Evolutionary conservation across 139 green algal species (phyloP), one percentile per base, ranked within the genome.

Genomic region (Ulvella scutata): DNA sequence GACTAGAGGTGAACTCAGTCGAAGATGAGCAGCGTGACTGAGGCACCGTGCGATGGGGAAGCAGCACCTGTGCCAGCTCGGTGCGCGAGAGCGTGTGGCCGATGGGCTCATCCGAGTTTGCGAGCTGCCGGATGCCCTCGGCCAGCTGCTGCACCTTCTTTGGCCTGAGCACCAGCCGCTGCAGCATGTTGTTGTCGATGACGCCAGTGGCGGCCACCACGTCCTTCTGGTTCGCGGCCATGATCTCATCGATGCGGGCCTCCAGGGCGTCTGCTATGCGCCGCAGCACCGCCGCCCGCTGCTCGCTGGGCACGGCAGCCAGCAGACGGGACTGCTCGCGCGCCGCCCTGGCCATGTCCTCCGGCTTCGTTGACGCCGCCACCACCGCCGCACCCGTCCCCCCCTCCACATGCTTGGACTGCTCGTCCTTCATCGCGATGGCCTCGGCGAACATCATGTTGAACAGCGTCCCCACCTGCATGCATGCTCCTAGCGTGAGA

Each of bases 141-240:
- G 89, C 89, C 31, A 98, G 83, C 80, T 96, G 88, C 31, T 85
- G 40, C 44, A 98, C 92, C 85, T 98, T 98, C 59, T 86, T 80
- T 2, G 86, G 89, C 81, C 98, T 99, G 13, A 99, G 83, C 35
- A 88, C 82, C 43, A 99, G 87, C 0, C 95, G 90, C 82, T 98
- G 89, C 78, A 98, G 84, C 62, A 98, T 83, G 7, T 88, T 75
- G 9, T 95, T 87, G 20, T 37, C 44, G 59, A 92, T 88, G 73
- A 85, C 86, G 43, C 84, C 80, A 31, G 17, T 79, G 21, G 78
- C 79, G 38, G 81, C 76, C 36, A 78, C 77, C 40, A 96, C 80
- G 77, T 98, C 93, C 21, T 81, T 75, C 2, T 77, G 82, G 76
- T 99, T 99, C 62, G 87, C 92, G 20, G 77, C 79, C 77, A 97